Conservation (phyloP, 306 rosid species). For the Macrotyloma uniflorum region DNA sequence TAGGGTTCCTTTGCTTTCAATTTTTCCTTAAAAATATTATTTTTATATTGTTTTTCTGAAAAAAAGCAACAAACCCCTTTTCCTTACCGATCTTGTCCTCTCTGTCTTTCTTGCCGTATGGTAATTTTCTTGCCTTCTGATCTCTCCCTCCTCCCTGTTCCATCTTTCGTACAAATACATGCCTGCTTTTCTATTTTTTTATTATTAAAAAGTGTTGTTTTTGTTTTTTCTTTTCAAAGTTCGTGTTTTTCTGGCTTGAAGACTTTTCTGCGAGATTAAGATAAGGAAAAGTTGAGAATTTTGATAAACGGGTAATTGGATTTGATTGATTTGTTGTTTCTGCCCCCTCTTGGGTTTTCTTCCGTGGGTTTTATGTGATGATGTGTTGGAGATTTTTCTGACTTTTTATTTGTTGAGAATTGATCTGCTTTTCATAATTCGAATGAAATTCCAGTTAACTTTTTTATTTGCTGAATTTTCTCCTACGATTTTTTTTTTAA, state of each 20-base stretch:
- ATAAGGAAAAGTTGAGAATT: slow-evolving; percentile 37
- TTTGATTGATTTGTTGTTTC: slow-evolving; percentile 35
- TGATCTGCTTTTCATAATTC: slow-evolving; percentile 34
- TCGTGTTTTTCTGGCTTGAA: slow-evolving; percentile 34
- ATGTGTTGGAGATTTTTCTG: slow-evolving; percentile 22
- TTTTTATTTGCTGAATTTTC: slow-evolving; percentile 10
- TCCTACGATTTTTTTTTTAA: neutral
- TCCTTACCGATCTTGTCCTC: slow-evolving; percentile 53
- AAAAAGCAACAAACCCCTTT: slow-evolving; percentile 38
- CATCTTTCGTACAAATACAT: slow-evolving; percentile 8
- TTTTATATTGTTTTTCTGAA: slow-evolving; percentile 21
- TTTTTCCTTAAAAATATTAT: slow-evolving; percentile 14
- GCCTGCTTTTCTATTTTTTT: neutral
- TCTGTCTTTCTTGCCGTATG: slow-evolving; percentile 40
- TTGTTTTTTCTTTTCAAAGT: slow-evolving; percentile 2
- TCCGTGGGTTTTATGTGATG: slow-evolving; percentile 21
- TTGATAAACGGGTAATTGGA: slow-evolving; percentile 19
- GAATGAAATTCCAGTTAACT: slow-evolving; percentile 23
- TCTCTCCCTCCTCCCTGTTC: slow-evolving; percentile 25
- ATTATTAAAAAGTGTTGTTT: neutral
- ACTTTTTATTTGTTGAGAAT: slow-evolving; percentile 32
- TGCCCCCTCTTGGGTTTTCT: slow-evolving; percentile 1
- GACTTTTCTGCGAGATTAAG: slow-evolving; percentile 35
- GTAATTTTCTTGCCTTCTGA: slow-evolving; percentile 47
- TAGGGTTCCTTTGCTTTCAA: slow-evolving; percentile 45